These are phyloP conservation scores for Monilinia fructigena DNA, from an alignment of 2,329 filamentous ascomycete genomes.

Conservation along the genomic window DNA sequence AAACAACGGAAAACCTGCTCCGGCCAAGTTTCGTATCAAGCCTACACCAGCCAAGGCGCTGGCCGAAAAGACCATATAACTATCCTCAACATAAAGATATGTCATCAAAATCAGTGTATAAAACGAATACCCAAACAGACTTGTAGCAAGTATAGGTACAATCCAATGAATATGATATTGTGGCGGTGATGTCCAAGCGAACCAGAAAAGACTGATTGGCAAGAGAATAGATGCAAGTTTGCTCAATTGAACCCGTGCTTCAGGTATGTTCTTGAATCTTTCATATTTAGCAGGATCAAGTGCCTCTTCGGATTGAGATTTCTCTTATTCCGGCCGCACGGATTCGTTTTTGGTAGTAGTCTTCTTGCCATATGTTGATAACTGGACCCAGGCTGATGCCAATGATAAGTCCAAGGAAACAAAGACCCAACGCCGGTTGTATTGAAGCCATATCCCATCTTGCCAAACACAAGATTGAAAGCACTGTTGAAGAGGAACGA, in stretches of 20 bases:
- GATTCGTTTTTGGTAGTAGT: slow-evolving; percentile 44
- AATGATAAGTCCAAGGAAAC: slow-evolving; percentile 42
- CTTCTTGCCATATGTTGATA: slow-evolving; percentile 44
- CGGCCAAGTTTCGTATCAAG: slow-evolving; percentile 43
- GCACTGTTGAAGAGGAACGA: slow-evolving; percentile 44
- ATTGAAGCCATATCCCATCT: slow-evolving; percentile 45
- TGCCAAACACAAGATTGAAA: slow-evolving; percentile 49
- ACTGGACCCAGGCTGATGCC: slow-evolving; percentile 45
- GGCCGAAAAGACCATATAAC: slow-evolving; percentile 47
- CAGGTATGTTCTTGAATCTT: slow-evolving; percentile 42
- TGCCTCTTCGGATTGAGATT: neutral
- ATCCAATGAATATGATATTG: slow-evolving; percentile 39
- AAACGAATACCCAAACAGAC: slow-evolving; percentile 51
- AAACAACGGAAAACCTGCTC: slow-evolving; percentile 44
- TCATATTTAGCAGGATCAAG: slow-evolving; percentile 5
- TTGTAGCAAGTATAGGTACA: slow-evolving; percentile 49
- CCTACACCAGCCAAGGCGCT: slow-evolving; percentile 45
- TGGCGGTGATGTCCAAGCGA: slow-evolving; percentile 40
- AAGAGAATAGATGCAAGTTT: slow-evolving; percentile 44
- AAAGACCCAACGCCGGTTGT: slow-evolving; percentile 44
- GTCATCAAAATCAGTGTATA: slow-evolving; percentile 52
- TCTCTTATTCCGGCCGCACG: slow-evolving; percentile 35
- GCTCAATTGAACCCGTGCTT: slow-evolving; percentile 45
- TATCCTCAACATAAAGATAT: slow-evolving; percentile 50
- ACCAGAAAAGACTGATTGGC: slow-evolving; percentile 42